Evolutionary conservation across 768 basidiomycete genomes (phyloP).

Genomic region (Tricholoma sp.): DNA sequence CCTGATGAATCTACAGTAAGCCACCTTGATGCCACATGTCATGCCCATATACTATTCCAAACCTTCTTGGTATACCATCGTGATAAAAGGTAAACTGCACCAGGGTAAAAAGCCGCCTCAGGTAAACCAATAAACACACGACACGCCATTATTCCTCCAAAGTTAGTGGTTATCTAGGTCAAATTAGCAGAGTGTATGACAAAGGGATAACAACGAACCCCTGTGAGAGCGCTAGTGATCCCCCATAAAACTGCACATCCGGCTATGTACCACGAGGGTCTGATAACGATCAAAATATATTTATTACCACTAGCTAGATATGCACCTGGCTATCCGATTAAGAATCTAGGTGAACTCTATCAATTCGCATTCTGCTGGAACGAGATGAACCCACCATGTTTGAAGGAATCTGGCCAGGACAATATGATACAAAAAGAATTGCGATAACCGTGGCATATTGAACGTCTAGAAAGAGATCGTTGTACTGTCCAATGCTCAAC

Average conservation of each 20-base stretch:
- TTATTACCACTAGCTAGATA: neutral
- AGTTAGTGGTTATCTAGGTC: constrained; percentile 47
- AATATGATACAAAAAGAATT: constrained; percentile 53
- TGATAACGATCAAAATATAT: constrained; percentile 14
- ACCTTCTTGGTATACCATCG: constrained; percentile 59
- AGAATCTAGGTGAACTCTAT: constrained; percentile 36
- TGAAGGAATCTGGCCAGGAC: constrained; percentile 60
- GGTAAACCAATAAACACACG: constrained; percentile 61
- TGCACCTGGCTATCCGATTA: constrained; percentile 48
- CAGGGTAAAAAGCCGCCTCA: constrained; percentile 66
- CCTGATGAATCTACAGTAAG: constrained; percentile 30
- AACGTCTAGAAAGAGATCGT: constrained; percentile 30
- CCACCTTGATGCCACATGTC: neutral
- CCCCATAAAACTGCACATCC: constrained; percentile 60
- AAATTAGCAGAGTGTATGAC: neutral
- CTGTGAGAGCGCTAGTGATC: constrained; percentile 56
- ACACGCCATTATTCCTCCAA: constrained; percentile 48
- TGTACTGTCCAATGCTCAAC: neutral
- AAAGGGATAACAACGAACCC: constrained; percentile 30
- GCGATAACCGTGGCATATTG: constrained; percentile 51
- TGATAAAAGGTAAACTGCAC: constrained; percentile 42
- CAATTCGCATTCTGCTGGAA: neutral
- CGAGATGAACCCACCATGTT: constrained; percentile 45
- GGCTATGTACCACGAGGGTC: constrained; percentile 61
- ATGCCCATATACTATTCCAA: neutral